These are phyloP conservation scores for Xylariaceae sp. DNA, from an alignment of 2,329 filamentous ascomycete species.

Conservation along the genomic window DNA sequence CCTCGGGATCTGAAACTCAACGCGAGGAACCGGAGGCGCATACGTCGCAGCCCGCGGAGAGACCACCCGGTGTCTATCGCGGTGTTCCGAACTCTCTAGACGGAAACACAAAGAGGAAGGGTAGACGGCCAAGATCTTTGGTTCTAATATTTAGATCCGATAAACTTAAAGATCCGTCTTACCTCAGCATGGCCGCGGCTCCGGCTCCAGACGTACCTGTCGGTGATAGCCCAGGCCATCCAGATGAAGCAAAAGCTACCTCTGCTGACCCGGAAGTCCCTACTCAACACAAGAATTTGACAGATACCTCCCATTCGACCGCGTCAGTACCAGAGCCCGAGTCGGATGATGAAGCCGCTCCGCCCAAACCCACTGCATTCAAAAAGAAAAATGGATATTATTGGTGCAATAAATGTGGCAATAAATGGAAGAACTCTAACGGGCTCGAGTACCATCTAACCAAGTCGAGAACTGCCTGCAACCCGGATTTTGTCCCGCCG, in stretches of 20 bases:
- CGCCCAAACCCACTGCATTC: background rate
- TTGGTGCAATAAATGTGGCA: conserved; percentile 48
- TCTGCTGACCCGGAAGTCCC: background rate
- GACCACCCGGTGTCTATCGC: conserved; percentile 25
- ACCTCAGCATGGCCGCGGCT: conserved; percentile 7
- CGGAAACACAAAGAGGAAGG: conserved; percentile 23
- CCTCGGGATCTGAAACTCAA: background rate
- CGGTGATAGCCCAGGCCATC: background rate
- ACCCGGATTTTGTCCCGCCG: conserved; percentile 39
- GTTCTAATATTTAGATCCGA: conserved; percentile 29
- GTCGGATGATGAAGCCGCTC: background rate
- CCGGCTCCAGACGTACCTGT: background rate
- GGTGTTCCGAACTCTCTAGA: conserved; percentile 28
- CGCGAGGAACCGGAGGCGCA: background rate
- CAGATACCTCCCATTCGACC: background rate
- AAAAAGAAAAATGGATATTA: conserved; percentile 28
- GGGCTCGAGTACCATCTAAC: conserved; percentile 54
- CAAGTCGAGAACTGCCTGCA: conserved; percentile 50
- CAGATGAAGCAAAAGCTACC: background rate
- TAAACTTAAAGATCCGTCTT: conserved; percentile 25
- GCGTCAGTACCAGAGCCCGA: conserved; percentile 10
- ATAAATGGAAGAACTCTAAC: conserved; percentile 52
- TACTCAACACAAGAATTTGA: background rate
- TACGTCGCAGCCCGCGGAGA: conserved; percentile 4
- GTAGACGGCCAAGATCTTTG: conserved; percentile 29